Percentiles rank a stretch among this genome's conserved stretches.
Conservation (phyloP, 305 asterid genomes). For the Fraxinus platypoda region DNA sequence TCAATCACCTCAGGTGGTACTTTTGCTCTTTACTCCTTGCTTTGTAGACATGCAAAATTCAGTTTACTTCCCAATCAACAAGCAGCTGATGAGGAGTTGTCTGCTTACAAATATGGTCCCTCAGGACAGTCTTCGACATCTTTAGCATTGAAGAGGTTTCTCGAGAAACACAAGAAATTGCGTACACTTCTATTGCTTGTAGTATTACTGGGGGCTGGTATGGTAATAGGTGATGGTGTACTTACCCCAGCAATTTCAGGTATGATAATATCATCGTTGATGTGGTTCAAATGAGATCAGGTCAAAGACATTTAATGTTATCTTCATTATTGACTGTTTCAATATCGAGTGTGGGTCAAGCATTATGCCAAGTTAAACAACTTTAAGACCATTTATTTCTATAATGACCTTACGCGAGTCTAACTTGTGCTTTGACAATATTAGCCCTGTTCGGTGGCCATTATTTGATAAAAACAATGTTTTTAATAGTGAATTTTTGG, state of each 20-base stretch:
- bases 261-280: conserved; percentile 23
- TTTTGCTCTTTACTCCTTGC: conserved; percentile 92
- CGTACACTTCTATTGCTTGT: conserved; percentile 75
- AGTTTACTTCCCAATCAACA: conserved; percentile 98
- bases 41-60: conserved; percentile 91
- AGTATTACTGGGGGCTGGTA: conserved; percentile 90
- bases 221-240: conserved; percentile 97
- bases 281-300: neutral
- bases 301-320: conserved; percentile 13
- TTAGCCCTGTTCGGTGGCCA: too few relatives aligned
- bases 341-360: neutral
- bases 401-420: neutral
- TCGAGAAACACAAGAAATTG: conserved; percentile 75
- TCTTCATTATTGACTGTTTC: neutral
- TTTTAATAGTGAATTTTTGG: too few relatives aligned
- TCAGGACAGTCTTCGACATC: conserved; percentile 58
- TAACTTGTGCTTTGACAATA: neutral
- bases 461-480: too few relatives aligned
- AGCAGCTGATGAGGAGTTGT: conserved; percentile 96
- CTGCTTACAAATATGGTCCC: conserved; percentile 81
- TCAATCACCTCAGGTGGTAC: conserved; percentile 74
- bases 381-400: neutral
- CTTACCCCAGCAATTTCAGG: conserved; percentile 98
- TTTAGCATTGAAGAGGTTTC: conserved; percentile 62
- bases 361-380: neutral